Evolutionary conservation across 1,284 basidiomycete species (phyloP).

Genomic region (Malassezia psittaci): DNA sequence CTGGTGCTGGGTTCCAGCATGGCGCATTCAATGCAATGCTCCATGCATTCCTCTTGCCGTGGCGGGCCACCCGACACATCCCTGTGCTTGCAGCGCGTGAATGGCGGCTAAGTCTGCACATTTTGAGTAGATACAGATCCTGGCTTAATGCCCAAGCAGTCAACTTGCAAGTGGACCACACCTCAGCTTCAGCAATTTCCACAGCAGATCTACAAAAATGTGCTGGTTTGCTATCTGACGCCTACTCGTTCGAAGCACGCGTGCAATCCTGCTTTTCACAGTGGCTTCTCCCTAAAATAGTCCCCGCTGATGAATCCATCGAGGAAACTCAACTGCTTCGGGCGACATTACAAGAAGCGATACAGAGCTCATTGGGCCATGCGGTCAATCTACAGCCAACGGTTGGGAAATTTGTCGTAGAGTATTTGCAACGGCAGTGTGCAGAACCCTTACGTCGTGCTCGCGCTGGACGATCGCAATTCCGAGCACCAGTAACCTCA

Average conservation of each 20-base stretch:
- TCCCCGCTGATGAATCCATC: neutral
- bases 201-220: neutral
- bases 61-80: slow-evolving; percentile 27
- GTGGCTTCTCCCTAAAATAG: slow-evolving; percentile 8
- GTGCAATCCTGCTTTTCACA: neutral
- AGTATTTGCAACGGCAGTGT: slow-evolving; percentile 65
- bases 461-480: slow-evolving; percentile 74
- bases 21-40: slow-evolving; percentile 13
- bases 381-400: neutral
- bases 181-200: neutral
- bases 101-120: slow-evolving; percentile 40
- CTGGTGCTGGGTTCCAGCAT: slow-evolving; percentile 10
- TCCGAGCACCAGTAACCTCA: slow-evolving; percentile 50
- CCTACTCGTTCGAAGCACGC: slow-evolving; percentile 7
- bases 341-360: neutral
- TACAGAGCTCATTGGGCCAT: slow-evolving; percentile 15
- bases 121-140: slow-evolving; percentile 35
- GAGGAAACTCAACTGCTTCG: neutral
- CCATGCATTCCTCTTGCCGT: slow-evolving; percentile 24
- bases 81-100: slow-evolving; percentile 29
- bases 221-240: slow-evolving; percentile 5
- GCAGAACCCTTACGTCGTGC: slow-evolving; percentile 76
- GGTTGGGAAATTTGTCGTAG: slow-evolving; percentile 15
- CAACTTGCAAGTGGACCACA: slow-evolving; percentile 10
- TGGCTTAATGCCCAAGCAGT: slow-evolving; percentile 25